phyloP scores from a whole-genome alignment of 495 filamentous ascomycete species.

The Tuber borchii region DNA sequence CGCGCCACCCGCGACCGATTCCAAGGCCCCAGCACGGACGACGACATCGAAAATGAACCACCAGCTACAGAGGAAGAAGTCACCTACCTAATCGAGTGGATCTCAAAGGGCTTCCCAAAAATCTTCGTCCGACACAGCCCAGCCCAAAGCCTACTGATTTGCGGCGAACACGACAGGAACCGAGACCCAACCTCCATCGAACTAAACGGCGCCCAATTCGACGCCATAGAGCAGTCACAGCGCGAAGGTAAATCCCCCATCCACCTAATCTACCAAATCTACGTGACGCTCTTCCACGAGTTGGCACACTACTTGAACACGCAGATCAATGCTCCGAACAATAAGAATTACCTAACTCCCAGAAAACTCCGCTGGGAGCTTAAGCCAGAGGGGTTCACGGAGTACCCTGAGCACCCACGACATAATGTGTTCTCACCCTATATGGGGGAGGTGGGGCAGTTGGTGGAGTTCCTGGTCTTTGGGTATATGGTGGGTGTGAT shows the following conservation, averaged over 20 bases:
- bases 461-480: slow-evolving; percentile 32
- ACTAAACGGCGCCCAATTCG: slow-evolving; percentile 6
- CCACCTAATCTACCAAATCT: slow-evolving; percentile 19
- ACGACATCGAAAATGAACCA: slow-evolving; percentile 21
- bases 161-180: background rate
- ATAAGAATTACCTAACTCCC: slow-evolving; percentile 6
- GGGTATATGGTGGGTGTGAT: slow-evolving; percentile 9
- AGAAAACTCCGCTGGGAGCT: slow-evolving; percentile 19
- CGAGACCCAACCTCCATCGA: background rate
- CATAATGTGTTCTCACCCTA: background rate
- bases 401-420: slow-evolving; percentile 1
- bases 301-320: slow-evolving; percentile 18
- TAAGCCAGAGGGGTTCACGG: background rate
- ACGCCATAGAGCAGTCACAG: slow-evolving; percentile 10
- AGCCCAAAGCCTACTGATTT: background rate
- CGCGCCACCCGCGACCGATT: background rate
- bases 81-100: slow-evolving; percentile 10
- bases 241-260: background rate
- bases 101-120: slow-evolving; percentile 15
- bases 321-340: background rate
- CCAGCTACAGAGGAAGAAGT: slow-evolving; percentile 15
- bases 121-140: background rate
- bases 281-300: slow-evolving; percentile 21
- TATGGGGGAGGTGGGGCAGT: slow-evolving; percentile 21
- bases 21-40: slow-evolving; percentile 7